These are phyloP conservation scores for Zygoascus hellenicus DNA, from an alignment of 1,139 yeast genomes.

Conservation along the genomic window DNA sequence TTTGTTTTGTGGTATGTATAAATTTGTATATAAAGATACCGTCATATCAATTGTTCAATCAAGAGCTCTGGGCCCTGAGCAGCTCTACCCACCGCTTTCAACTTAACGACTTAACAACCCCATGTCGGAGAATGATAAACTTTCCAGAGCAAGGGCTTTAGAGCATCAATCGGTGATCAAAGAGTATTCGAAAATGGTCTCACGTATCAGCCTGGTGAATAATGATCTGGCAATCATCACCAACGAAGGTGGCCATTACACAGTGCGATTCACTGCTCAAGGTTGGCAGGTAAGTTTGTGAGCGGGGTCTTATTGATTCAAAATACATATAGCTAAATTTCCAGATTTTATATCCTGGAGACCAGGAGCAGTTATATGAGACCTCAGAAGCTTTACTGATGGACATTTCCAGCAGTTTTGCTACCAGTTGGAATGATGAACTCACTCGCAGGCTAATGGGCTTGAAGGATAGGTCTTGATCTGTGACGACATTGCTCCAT, in stretches of 20 bases:
- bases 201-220: constrained; percentile 5
- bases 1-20: too few relatives aligned
- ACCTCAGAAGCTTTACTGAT: constrained; percentile 45
- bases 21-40: constrained; percentile 1
- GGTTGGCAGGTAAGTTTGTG: constrained; percentile 28
- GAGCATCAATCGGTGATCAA: constrained; percentile 19
- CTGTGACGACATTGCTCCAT: too few relatives aligned
- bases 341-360: not conserved
- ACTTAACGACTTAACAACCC: not conserved
- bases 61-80: too few relatives aligned
- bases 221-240: constrained; percentile 20
- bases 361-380: constrained; percentile 32
- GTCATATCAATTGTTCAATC: not conserved
- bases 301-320: not conserved
- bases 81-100: too few relatives aligned
- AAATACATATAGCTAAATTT: not conserved
- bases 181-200: constrained; percentile 15
- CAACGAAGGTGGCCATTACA: constrained; percentile 20
- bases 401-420: constrained; percentile 36
- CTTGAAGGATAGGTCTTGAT: constrained; percentile 1
- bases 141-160: constrained; percentile 10
- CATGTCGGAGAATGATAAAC: not conserved
- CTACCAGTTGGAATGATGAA: constrained; percentile 32
- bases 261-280: constrained; percentile 19
- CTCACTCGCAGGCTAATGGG: constrained; percentile 28